Base-by-base conservation (phyloP, 257 asterid genomes). In the Catharanthus roseus region DNA sequence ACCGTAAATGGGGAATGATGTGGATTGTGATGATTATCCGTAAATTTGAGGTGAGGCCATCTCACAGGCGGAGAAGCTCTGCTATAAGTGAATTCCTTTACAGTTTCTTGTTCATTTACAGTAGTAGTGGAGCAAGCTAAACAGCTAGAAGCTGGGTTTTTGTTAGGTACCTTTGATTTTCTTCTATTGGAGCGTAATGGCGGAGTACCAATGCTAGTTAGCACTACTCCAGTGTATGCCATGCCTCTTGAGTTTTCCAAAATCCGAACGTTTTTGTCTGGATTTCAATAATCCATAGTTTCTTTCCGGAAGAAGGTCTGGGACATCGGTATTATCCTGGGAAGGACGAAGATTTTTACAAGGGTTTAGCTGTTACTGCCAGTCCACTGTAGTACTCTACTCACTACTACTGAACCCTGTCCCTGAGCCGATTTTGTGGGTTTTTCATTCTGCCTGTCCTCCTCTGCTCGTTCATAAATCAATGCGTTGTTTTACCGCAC, bases 1-100 rank as follows among this genome's bases (percentile, higher is more conserved):
- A 72, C 44, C 11, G 74, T 54, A 75, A 78, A 78, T 4, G 57
- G 71, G 68, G 76, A 42, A 13, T 34, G 73, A 26, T 51, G 80
- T 6, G 85, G 70, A 60, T 1, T 49, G 41, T 72, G 47, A 2
- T 73, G 84, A 67, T 77, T 74, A 29, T 86, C 96, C 0, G 51
- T 57, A 74, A 88, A 84, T 77, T 83, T 86, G 80, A 89, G 82
- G 88, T 91, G 95, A 64, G 99, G 97, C 97, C 97, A 93, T 81
- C 99, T 91, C 21, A 86, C 86, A 19, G 96, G 80, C 3, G 99
- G 97, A 42, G 91, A 86, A 67, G 99, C 96, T 86, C 96, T 86
- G 24, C 89, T 84, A 69, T 93, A 93, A 51, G 86, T 86, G 56
- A 93, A 93, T 75, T 86, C 88, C 60, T 81, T 85, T 7, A 71